Conservation (phyloP, 306 rosid species). For the Vicia faba region DNA sequence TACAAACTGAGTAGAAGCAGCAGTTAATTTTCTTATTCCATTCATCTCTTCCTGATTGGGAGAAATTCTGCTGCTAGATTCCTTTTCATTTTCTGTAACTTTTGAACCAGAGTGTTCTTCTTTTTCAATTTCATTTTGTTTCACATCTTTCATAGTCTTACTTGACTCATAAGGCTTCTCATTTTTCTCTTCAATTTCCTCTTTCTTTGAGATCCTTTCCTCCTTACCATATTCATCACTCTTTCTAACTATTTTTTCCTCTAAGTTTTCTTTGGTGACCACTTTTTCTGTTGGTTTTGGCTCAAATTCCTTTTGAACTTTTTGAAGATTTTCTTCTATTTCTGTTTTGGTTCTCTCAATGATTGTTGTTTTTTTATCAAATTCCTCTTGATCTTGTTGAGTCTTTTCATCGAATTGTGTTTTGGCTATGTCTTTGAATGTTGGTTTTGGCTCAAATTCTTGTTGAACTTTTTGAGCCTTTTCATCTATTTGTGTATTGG, state of each 20-base stretch:
- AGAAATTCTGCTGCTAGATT: slow-evolving; percentile 2
- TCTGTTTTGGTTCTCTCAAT: neutral
- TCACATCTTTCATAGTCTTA: slow-evolving; percentile 22
- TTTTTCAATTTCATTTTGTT: slow-evolving; percentile 30
- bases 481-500: slow-evolving; percentile 3
- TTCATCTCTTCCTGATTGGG: slow-evolving; percentile 10
- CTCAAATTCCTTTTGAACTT: neutral
- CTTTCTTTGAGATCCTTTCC: slow-evolving; percentile 25
- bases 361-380: neutral
- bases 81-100: slow-evolving; percentile 31
- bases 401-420: slow-evolving; percentile 19
- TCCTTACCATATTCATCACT: neutral
- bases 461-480: slow-evolving; percentile 25
- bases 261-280: neutral
- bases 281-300: neutral
- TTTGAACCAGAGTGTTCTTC: slow-evolving; percentile 24
- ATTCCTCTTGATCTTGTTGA: slow-evolving; percentile 22
- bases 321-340: neutral
- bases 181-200: slow-evolving; percentile 24
- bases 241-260: slow-evolving; percentile 17
- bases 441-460: slow-evolving; percentile 34
- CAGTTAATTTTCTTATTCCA: neutral
- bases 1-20: too few relatives aligned
- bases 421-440: neutral
- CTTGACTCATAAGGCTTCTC: slow-evolving; percentile 37